Conservation (phyloP, 306 rosid species). For the Parietaria judaica region DNA sequence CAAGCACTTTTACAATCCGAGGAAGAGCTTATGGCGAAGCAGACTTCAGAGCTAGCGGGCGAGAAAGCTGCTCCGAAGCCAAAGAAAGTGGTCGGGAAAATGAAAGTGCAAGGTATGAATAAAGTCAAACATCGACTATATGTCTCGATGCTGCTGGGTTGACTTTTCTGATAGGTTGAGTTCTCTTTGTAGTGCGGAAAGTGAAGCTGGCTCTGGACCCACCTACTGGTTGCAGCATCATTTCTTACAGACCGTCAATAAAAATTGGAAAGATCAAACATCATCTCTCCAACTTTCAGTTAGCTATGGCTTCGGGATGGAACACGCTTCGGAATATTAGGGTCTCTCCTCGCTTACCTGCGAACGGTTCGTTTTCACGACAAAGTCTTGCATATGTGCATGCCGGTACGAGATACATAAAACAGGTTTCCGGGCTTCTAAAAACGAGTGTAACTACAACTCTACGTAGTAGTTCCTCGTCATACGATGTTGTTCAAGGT, state of each 20-base stretch:
- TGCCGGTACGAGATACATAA: slow-evolving; percentile 80
- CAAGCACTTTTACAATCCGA: slow-evolving; percentile 81
- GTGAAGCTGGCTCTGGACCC: slow-evolving; percentile 72
- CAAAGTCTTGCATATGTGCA: slow-evolving; percentile 91
- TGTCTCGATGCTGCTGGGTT: slow-evolving; percentile 8
- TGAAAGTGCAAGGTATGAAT: slow-evolving; percentile 84
- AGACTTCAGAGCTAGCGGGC: slow-evolving; percentile 57
- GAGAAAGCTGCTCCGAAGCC: slow-evolving; percentile 85
- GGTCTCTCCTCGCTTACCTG: slow-evolving; percentile 62
- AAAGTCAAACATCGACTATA: slow-evolving; percentile 19
- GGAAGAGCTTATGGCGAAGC: slow-evolving; percentile 78
- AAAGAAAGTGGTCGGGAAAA: slow-evolving; percentile 80
- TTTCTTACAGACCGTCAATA: slow-evolving; percentile 46
- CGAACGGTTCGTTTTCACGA: slow-evolving; percentile 64
- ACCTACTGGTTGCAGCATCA: slow-evolving; percentile 80
- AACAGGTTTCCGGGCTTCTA: slow-evolving; percentile 85
- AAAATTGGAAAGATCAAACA: slow-evolving; percentile 50
- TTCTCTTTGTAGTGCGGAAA: slow-evolving; percentile 68
- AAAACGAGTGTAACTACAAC: slow-evolving; percentile 73
- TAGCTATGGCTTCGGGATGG: slow-evolving; percentile 70
- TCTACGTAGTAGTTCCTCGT: slow-evolving; percentile 69
- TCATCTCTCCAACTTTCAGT: slow-evolving; percentile 57
- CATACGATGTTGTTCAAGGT: slow-evolving; percentile 93
- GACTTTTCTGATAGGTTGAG: slow-evolving; percentile 16
- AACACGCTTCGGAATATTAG: slow-evolving; percentile 54